These are phyloP conservation scores for Pseudogymnoascus sp. DNA, from an alignment of 2,329 filamentous ascomycete genomes.

Conservation along the genomic window DNA sequence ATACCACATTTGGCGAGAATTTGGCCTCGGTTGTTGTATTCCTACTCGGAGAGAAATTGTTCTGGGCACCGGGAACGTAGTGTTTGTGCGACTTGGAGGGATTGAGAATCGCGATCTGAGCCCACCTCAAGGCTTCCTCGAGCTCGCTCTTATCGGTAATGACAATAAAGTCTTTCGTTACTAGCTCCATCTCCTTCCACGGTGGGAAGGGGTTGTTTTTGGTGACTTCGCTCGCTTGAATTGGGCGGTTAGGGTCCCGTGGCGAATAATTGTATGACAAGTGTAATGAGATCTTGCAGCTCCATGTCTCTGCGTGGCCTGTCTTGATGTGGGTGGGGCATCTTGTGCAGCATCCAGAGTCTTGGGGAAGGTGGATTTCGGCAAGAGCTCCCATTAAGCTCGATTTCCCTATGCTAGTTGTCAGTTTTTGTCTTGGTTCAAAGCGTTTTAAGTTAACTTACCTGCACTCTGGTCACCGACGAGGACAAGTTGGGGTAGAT, in stretches of 20 bases:
- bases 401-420: conserved; percentile 49
- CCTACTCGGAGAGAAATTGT: conserved; percentile 28
- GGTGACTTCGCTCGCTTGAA: conserved; percentile 7
- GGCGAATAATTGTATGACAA: conserved; percentile 53
- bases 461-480: conserved; percentile 76
- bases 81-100: conserved; percentile 43
- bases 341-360: conserved; percentile 65
- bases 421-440: not conserved
- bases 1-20: conserved; percentile 76
- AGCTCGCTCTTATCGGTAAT: conserved; percentile 55
- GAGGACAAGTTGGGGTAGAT: conserved; percentile 70
- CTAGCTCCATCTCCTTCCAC: conserved; percentile 44
- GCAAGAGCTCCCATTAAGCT: conserved; percentile 54
- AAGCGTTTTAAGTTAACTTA: not conserved
- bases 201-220: conserved; percentile 50
- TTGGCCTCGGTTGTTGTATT: conserved; percentile 47
- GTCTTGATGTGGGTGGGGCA: conserved; percentile 72
- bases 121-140: conserved; percentile 60
- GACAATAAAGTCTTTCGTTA: conserved; percentile 51
- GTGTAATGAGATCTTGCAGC: conserved; percentile 58
- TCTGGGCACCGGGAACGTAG: conserved; percentile 30
- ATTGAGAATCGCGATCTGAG: conserved; percentile 70
- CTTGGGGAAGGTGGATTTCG: conserved; percentile 63
- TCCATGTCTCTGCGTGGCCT: conserved; percentile 47
- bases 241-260: not conserved